A percentile compares a stretch with the other conserved stretches of the same genome.
These are phyloP conservation scores for Murraya paniculata DNA, from an alignment of 345 rosid species.

Conservation along the genomic window DNA sequence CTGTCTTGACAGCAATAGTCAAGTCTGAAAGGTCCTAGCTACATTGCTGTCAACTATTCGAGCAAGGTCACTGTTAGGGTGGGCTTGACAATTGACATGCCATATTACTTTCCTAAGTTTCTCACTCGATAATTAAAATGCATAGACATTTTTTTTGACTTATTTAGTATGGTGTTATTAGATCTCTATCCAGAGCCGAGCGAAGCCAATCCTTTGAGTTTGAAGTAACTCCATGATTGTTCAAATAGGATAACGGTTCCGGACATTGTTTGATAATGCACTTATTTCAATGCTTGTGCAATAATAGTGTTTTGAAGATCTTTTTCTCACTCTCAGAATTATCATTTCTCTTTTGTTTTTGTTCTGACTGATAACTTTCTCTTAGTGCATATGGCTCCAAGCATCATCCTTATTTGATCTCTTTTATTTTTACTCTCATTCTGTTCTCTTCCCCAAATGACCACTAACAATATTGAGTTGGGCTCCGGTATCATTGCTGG, in stretches of 20 bases:
- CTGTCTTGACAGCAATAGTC: background rate
- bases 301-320: background rate
- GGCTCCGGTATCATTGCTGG: conserved; percentile 23
- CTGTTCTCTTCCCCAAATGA: conserved; percentile 18
- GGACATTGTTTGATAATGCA: background rate
- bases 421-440: background rate
- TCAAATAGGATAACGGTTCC: background rate
- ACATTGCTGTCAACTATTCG: background rate
- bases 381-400: conserved; percentile 9
- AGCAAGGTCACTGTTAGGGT: background rate
- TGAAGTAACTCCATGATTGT: background rate
- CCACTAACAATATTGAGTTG: background rate
- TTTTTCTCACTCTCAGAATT: background rate
- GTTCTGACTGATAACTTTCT: background rate
- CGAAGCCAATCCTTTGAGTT: background rate
- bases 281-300: background rate
- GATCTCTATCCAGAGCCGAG: background rate
- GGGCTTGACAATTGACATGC: background rate
- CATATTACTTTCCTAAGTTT: background rate
- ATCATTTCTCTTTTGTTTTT: background rate
- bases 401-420: background rate
- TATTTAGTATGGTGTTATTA: background rate
- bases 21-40: background rate
- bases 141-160: background rate
- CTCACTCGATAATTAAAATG: background rate